Evolutionary conservation across 768 basidiomycete species (phyloP), one percentile per base, ranked within the genome.

Genomic region (Chalciporus pseudorubinellus): DNA sequence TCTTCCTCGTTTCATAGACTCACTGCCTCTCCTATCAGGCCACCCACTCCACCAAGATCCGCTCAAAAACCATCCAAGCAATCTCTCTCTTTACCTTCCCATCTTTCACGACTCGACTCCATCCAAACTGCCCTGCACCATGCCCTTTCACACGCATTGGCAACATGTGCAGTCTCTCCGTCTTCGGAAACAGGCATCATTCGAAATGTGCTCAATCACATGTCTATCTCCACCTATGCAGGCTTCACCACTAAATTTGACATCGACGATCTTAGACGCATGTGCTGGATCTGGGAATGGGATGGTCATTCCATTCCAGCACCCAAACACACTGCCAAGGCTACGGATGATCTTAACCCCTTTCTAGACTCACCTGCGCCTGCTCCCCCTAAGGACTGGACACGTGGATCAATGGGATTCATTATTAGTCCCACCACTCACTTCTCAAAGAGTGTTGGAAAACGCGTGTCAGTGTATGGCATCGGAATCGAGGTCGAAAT

Each of bases 231-330:
- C 44, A 83, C 84, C 22, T 89, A 89, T 65, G 63, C 81, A 29
- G 89, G 87, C 9, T 71, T 92, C 39, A 71, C 79, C 2, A 77
- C 82, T 4, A 78, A 81, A 48, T 83, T 89, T 57, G 77, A 79
- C 28, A 56, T 82, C n/a, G 79, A 84, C 44, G 90, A 91, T 60
- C 73, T 92, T 41, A 80, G 74, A 50, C 77, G 86, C 52, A 77
- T 93, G 18, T 92, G 90, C 69, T 92, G 91, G 90, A 53, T 92
- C 14, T 92, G 91, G 89, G 91, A 92, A 65, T 93, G 91, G 91
- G 84, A 90, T 61, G 77, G 79, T 6, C 67, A 77, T 39, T 54
- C 73, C 6, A 47, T 79, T 3, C 72, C 77, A 3, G 44, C 51
- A 8, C 18, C 29, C 38, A 50, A 59, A 41, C 38, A 33, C 38